Percentiles rank a stretch among this genome's conserved stretches.
These are phyloP conservation scores for Mucor indicus DNA, from an alignment of 371 early-diverging fungal species.

Conservation along the genomic window DNA sequence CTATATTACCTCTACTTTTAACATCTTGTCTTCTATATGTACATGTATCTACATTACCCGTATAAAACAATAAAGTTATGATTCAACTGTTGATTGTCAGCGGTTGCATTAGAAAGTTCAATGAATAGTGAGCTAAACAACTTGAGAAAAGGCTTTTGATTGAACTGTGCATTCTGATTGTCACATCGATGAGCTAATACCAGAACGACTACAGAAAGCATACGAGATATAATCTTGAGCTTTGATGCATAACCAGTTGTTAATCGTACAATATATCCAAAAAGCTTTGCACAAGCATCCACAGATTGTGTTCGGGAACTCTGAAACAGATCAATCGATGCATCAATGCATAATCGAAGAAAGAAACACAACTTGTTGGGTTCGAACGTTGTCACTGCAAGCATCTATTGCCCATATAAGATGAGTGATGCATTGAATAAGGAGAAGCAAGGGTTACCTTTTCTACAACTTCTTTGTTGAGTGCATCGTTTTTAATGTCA, in stretches of 20 bases:
- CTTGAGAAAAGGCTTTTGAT: slow-evolving; percentile 90
- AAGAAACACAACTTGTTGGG: slow-evolving; percentile 32
- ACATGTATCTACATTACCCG: slow-evolving; percentile 13
- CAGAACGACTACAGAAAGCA: slow-evolving; percentile 80
- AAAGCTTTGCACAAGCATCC: slow-evolving; percentile 79
- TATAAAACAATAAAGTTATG: slow-evolving; percentile 24
- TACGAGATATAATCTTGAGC: slow-evolving; percentile 66
- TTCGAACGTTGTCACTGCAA: slow-evolving; percentile 12
- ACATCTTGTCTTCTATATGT: slow-evolving; percentile 26
- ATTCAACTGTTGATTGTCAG: slow-evolving; percentile 33
- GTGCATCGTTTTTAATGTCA: slow-evolving; percentile 68
- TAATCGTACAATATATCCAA: slow-evolving; percentile 64
- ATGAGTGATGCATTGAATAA: too few relatives aligned
- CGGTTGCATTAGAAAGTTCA: slow-evolving; percentile 60
- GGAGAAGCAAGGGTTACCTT: slow-evolving; percentile 3
- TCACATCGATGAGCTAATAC: slow-evolving; percentile 84
- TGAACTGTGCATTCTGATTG: slow-evolving; percentile 69
- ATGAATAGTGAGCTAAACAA: slow-evolving; percentile 79
- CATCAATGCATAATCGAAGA: slow-evolving; percentile 34
- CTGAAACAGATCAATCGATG: slow-evolving; percentile 26
- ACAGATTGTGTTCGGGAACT: slow-evolving; percentile 42
- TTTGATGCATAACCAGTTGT: slow-evolving; percentile 46
- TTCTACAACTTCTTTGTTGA: slow-evolving; percentile 48
- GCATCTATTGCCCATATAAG: too few relatives aligned
- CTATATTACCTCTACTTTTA: too few relatives aligned